A percentile compares a stretch with the other conserved stretches of the same genome.
Conservation (phyloP, 371 early-diverging fungal species). For the Actinomucor elegans region DNA sequence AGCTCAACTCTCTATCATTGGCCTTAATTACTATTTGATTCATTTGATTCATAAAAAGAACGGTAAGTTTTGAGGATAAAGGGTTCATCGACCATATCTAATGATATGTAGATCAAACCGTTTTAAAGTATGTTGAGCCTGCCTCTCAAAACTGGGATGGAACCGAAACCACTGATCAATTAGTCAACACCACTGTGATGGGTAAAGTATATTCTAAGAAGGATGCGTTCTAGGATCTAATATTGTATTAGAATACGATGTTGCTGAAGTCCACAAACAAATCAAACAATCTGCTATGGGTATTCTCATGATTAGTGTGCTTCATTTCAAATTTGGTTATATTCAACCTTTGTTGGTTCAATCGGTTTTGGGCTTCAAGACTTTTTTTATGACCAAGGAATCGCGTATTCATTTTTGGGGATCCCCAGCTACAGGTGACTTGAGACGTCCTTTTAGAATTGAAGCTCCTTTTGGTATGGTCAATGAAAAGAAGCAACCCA, state of each 20-base stretch:
- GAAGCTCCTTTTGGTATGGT: slow-evolving; percentile 61
- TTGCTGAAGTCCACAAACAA: slow-evolving; percentile 67
- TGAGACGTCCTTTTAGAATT: slow-evolving; percentile 79
- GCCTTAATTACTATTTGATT: slow-evolving; percentile 29
- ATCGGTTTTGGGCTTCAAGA: slow-evolving; percentile 70
- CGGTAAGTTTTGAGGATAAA: too few relatives aligned
- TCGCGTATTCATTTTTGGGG: slow-evolving; percentile 72
- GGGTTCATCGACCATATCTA: too few relatives aligned
- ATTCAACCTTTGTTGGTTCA: slow-evolving; percentile 86
- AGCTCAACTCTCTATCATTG: slow-evolving; percentile 29
- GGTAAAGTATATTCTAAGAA: slow-evolving; percentile 18
- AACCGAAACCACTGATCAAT: slow-evolving; percentile 24
- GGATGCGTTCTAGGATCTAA: background rate
- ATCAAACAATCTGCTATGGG: slow-evolving; percentile 68
- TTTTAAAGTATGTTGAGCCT: slow-evolving; percentile 41
- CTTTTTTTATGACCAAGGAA: slow-evolving; percentile 61
- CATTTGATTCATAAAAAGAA: slow-evolving; percentile 33
- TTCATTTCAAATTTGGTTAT: slow-evolving; percentile 85
- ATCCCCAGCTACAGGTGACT: slow-evolving; percentile 66
- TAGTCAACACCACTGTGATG: slow-evolving; percentile 32
- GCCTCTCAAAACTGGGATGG: slow-evolving; percentile 43
- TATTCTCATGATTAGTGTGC: slow-evolving; percentile 63
- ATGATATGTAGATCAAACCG: slow-evolving; percentile 38
- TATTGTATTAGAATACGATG: slow-evolving; percentile 66
- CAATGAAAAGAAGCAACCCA: slow-evolving; percentile 35